Percentiles rank a stretch among this genome's conserved stretches.
These are phyloP conservation scores for Pseudopediastrum boryanum DNA, from an alignment of 139 green algal species.

Conservation along the genomic window DNA sequence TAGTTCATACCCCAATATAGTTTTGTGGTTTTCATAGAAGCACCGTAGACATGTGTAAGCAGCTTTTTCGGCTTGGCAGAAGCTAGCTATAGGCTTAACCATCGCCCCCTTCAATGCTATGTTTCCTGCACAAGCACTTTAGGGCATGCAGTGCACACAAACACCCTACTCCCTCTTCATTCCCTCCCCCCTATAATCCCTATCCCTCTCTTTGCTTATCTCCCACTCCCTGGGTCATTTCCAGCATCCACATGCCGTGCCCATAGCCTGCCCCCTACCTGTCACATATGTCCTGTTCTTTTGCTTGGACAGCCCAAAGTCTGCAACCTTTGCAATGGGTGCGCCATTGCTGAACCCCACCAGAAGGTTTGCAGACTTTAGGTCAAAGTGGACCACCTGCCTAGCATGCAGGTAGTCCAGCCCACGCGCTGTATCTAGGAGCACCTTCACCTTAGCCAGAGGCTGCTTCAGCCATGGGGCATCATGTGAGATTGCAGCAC, in stretches of 20 bases:
- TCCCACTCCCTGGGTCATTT: too few relatives aligned
- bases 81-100: too few relatives aligned
- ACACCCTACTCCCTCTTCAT: too few relatives aligned
- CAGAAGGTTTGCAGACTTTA: conserved; percentile 38
- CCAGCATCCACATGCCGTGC: too few relatives aligned
- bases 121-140: not conserved
- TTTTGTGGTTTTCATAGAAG: too few relatives aligned
- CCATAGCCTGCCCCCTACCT: not conserved
- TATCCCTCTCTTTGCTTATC: too few relatives aligned
- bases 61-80: too few relatives aligned
- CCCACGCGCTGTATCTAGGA: conserved; percentile 53
- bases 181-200: too few relatives aligned
- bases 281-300: conserved; percentile 8
- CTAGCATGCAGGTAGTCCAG: conserved; percentile 77
- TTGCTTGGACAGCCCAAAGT: conserved; percentile 24
- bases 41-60: too few relatives aligned
- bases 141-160: too few relatives aligned
- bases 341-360: conserved; percentile 1
- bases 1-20: too few relatives aligned
- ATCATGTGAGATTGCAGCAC: conserved; percentile 50
- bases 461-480: conserved; percentile 37
- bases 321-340: not conserved
- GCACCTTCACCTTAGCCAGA: conserved; percentile 40
- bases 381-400: conserved; percentile 78
- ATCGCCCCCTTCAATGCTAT: not conserved